Evolutionary conservation across 23 red algal species (phyloP).

Genomic region (Chondrus crispus): DNA sequence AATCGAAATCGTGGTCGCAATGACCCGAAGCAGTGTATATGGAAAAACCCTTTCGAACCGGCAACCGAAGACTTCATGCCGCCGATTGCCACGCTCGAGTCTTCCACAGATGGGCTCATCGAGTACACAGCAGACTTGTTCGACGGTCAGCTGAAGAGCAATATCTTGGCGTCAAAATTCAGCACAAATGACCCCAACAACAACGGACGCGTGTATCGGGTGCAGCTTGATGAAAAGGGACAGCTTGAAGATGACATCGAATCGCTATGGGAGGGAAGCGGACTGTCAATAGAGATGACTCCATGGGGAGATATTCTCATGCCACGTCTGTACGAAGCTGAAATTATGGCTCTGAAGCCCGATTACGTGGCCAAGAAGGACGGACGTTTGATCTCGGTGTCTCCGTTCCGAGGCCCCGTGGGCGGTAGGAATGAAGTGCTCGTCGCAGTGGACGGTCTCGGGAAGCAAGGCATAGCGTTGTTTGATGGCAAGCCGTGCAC

Average conservation of each 20-base stretch:
- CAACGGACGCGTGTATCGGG: slow-evolving; percentile 49
- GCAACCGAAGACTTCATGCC: slow-evolving; percentile 15
- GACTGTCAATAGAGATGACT: slow-evolving; percentile 43
- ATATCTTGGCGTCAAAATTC: slow-evolving; percentile 41
- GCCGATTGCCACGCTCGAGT: slow-evolving; percentile 44
- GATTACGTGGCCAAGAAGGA: neutral
- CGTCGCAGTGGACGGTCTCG: slow-evolving; percentile 33
- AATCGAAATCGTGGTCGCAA: slow-evolving; percentile 59
- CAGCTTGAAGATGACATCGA: slow-evolving; percentile 25
- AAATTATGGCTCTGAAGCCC: slow-evolving; percentile 37
- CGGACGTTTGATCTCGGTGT: slow-evolving; percentile 38
- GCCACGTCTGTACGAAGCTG: slow-evolving; percentile 54
- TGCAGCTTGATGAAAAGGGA: slow-evolving; percentile 9
- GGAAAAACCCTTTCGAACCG: slow-evolving; percentile 22
- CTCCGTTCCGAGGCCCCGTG: slow-evolving; percentile 38
- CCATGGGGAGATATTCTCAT: slow-evolving; percentile 60
- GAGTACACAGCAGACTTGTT: slow-evolving; percentile 55
- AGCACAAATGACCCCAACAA: slow-evolving; percentile 36
- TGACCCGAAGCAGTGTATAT: slow-evolving; percentile 45
- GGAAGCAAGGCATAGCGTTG: neutral
- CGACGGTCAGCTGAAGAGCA: slow-evolving; percentile 52
- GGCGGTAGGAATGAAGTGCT: slow-evolving; percentile 35
- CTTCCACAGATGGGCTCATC: slow-evolving; percentile 61
- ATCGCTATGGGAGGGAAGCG: slow-evolving; percentile 38
- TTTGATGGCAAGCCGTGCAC: slow-evolving; percentile 53